Percentiles rank a stretch among this genome's conserved stretches.
Conservation (phyloP, 768 basidiomycete species). For the Cubamyces lactineus region DNA sequence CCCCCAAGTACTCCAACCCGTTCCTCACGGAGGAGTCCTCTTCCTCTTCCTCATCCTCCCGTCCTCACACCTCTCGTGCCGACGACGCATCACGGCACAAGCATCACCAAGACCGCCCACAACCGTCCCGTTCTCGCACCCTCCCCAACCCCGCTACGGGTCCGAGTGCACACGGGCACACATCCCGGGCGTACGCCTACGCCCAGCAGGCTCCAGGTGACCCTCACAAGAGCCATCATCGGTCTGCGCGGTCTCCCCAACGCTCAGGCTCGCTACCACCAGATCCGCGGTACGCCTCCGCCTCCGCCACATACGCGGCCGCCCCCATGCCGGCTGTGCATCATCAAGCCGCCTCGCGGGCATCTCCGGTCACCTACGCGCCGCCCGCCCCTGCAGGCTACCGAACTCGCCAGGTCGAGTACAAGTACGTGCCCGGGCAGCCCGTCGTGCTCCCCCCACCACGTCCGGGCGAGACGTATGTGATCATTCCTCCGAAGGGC, state of each 20-base stretch:
- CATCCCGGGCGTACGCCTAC: constrained; percentile 16
- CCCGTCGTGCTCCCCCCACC: constrained; percentile 31
- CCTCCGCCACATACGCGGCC: constrained; percentile 12
- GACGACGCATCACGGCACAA: constrained; percentile 5
- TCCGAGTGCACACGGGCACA: constrained; percentile 2
- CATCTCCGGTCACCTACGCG: constrained; percentile 17
- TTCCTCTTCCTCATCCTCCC: constrained; percentile 18
- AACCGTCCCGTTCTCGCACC: constrained; percentile 23
- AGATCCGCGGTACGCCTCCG: constrained; percentile 16
- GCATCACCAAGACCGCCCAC: constrained; percentile 15
- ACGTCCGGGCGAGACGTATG: constrained; percentile 31
- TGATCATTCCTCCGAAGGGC: constrained; percentile 33
- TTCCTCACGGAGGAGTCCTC: constrained; percentile 20
- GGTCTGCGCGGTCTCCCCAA: constrained; percentile 15
- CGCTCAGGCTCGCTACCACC: constrained; percentile 17
- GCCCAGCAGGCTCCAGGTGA: constrained; percentile 11
- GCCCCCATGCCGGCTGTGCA: constrained; percentile 7
- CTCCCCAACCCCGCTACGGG: constrained; percentile 11
- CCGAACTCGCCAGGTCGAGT: constrained; percentile 19
- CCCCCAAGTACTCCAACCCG: constrained; percentile 29
- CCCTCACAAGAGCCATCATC: constrained; percentile 9
- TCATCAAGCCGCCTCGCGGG: constrained; percentile 11
- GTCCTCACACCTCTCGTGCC: constrained; percentile 18
- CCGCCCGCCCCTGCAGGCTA: constrained; percentile 13
- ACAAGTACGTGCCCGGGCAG: constrained; percentile 15